Percentiles rank a stretch among this genome's conserved stretches.
Conservation (phyloP, 1,284 basidiomycete genomes). For the Apiotrichum sp. region DNA sequence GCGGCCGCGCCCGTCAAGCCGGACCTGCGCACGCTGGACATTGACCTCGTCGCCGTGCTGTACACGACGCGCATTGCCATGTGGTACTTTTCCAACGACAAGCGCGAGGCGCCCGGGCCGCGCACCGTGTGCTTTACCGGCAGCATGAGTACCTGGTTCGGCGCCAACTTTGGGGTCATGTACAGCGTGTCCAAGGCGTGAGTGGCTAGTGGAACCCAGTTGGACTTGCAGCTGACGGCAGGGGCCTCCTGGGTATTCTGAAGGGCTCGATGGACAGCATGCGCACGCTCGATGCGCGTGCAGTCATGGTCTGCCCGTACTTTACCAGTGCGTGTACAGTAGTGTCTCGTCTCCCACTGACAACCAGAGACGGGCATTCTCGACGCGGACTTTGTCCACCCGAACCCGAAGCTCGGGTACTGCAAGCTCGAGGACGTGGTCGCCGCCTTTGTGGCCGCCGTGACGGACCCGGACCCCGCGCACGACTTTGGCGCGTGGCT, state of each 20-base stretch:
- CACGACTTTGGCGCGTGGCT: background rate
- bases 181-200: conserved; percentile 3
- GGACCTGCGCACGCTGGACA: conserved; percentile 1
- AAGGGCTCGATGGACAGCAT: background rate
- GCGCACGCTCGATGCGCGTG: background rate
- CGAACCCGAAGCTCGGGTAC: background rate
- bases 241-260: background rate
- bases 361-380: conserved; percentile 1
- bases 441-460: background rate
- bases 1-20: background rate
- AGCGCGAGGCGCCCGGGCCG: background rate
- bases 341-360: background rate
- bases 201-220: background rate
- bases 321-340: background rate
- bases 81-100: conserved; percentile 3
- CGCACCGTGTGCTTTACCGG: background rate
- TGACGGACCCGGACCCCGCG: conserved; percentile 1
- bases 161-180: background rate
- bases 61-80: conserved; percentile 3
- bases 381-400: conserved; percentile 3
- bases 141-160: conserved; percentile 1
- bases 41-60: conserved; percentile 4
- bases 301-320: background rate
- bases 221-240: background rate
- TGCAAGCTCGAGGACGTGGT: conserved; percentile 3